Evolutionary conservation across 176 grass and related monocot species (phyloP).

Genomic region (Secale cereale): DNA sequence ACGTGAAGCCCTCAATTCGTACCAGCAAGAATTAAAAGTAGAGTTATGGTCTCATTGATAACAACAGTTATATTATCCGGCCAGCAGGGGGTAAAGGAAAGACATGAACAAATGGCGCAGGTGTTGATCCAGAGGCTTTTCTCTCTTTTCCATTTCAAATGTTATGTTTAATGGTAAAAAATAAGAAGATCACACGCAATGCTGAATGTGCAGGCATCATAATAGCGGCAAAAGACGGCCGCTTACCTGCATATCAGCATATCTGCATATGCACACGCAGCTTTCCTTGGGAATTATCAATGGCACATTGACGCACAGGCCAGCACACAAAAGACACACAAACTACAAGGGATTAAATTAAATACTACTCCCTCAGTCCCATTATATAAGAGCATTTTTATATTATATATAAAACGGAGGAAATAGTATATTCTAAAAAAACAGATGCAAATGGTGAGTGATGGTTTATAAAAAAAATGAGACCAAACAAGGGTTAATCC

Average conservation of each 20-base stretch:
- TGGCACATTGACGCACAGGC: not conserved
- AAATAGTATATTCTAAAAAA: no score
- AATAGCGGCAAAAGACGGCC: not conserved
- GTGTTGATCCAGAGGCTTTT: not conserved
- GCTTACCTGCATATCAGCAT: not conserved
- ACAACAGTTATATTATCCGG: not conserved
- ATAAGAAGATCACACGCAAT: conserved; percentile 17
- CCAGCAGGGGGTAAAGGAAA: not conserved
- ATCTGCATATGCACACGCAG: conserved; percentile 16
- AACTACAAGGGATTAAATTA: no score
- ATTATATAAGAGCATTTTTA: no score
- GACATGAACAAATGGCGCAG: not conserved
- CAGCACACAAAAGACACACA: not conserved
- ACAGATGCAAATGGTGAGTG: no score
- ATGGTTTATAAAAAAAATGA: no score
- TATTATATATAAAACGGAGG: no score
- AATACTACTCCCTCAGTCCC: no score
- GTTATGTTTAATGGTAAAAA: not conserved
- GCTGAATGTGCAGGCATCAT: conserved; percentile 41
- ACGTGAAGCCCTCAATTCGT: no score
- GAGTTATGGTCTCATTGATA: not conserved
- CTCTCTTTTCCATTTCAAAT: no score
- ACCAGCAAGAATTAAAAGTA: not conserved
- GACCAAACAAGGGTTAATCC: no score
- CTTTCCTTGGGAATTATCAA: conserved; percentile 14